These are phyloP conservation scores for Desmodesmus armatus DNA, from an alignment of 139 green algal genomes.

Conservation along the genomic window DNA sequence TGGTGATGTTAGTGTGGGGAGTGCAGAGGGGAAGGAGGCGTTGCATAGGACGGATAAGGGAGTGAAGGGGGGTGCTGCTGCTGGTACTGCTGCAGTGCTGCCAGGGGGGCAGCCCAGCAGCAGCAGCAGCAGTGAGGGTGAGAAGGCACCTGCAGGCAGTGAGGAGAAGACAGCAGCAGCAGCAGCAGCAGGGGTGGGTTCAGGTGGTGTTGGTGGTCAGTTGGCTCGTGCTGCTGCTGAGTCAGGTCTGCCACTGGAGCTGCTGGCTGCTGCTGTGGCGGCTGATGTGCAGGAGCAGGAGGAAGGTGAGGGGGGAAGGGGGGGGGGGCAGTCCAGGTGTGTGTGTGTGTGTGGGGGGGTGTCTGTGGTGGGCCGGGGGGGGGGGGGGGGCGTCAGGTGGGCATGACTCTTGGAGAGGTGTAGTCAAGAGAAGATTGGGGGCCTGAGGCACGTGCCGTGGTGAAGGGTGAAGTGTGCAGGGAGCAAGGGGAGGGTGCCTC, in stretches of 20 bases:
- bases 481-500: too few relatives aligned
- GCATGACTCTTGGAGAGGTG: too few relatives aligned
- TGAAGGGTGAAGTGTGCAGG: too few relatives aligned
- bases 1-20: too few relatives aligned
- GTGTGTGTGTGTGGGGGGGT: too few relatives aligned
- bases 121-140: neutral
- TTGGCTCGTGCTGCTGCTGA: neutral
- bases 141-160: conserved; percentile 11
- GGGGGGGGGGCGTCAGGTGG: too few relatives aligned
- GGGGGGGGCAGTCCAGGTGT: too few relatives aligned
- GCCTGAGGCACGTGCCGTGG: too few relatives aligned
- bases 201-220: neutral
- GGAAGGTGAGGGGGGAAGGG: too few relatives aligned
- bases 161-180: neutral
- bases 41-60: neutral
- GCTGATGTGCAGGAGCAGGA: conserved; percentile 3
- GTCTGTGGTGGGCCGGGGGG: too few relatives aligned
- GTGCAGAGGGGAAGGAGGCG: neutral
- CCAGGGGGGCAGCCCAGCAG: neutral
- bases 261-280: conserved; percentile 33
- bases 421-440: too few relatives aligned
- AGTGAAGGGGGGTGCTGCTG: neutral
- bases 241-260: neutral
- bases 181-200: neutral
- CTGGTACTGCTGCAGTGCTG: neutral